Evolutionary conservation across 331 rosid species (phyloP), one percentile per base, ranked within the genome.

Genomic region (Acacia pycnantha): DNA sequence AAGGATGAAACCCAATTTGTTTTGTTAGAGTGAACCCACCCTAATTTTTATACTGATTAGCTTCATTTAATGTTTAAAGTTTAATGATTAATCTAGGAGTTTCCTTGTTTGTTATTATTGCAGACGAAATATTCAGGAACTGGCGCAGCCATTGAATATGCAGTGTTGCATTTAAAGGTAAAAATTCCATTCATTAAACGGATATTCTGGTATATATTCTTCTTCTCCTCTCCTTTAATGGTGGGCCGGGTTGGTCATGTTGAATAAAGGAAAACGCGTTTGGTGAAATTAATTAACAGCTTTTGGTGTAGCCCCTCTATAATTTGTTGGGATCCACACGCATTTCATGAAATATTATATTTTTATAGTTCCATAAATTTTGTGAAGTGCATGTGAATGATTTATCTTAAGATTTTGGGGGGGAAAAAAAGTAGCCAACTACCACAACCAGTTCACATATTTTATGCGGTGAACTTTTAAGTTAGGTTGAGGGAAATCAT

Each of bases 91-190:
- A 14, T 48, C 11, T 24, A 50, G 33, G 3, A 8, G 12, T 74
- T 73, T 14, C 5, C 12, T 50, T 31, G 33, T 62, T 62, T 62
- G 35, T 80, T 74, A 73, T 75, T 78, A 46, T 1, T 82, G 89
- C 90, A 96, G 99, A 91, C 78, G 26, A 96, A 90, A 82, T 86
- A 91, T 82, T 79, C 97, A 5, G 99, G 99, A 84, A 86, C 85
- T 27, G 99, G 99, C 82, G 99, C 99, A 3, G 99, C 99, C 83
- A 88, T 96, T 86, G 99, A 96, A 88, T 96, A 96, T 89, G 99
- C 98, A 18, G 94, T 96, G 4, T 9, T 88, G 75, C 93, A 94
- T 82, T 88, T 96, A 50, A 96, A 96, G 92, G 99, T 92, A 73
- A 82, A 77, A 71, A 69, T 62, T 62, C 19, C 18, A 27, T 13